Evolutionary conservation across 2,329 filamentous ascomycete species (phyloP).

Genomic region (Didymella pinodella): DNA sequence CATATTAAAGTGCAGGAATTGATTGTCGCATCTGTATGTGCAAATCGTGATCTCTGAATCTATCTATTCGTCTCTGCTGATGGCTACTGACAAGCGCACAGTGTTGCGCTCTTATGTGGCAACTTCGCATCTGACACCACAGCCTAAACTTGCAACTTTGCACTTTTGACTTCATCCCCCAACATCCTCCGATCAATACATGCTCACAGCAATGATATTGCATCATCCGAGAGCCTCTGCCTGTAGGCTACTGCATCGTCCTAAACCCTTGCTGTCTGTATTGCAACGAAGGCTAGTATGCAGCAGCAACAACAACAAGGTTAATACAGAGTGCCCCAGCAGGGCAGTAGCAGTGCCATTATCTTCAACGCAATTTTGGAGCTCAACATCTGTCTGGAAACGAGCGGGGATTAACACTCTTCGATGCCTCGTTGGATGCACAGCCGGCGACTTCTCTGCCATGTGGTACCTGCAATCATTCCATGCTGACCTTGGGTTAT

Average conservation of each 20-base stretch:
- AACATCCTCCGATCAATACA: too few relatives aligned
- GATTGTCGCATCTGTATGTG: not conserved
- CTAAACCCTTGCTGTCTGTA: not conserved
- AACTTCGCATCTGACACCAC: not conserved
- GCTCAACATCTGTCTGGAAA: conserved; percentile 54
- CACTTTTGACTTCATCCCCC: not conserved
- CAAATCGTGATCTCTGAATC: too few relatives aligned
- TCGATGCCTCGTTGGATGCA: conserved; percentile 64
- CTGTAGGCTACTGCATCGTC: not conserved
- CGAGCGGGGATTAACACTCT: conserved; percentile 64
- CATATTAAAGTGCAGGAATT: not conserved
- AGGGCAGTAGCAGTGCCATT: conserved; percentile 7
- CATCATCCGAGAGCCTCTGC: not conserved
- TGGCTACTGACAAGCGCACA: not conserved
- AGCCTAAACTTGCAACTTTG: not conserved
- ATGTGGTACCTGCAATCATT: conserved; percentile 64
- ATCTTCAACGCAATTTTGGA: conserved; percentile 45
- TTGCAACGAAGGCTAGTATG: conserved; percentile 7
- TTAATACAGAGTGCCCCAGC: conserved; percentile 3
- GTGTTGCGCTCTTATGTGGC: conserved; percentile 6
- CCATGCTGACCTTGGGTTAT: conserved; percentile 58
- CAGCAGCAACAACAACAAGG: conserved; percentile 2
- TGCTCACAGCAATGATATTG: not conserved
- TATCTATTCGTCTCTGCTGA: not conserved
- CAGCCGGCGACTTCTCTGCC: conserved; percentile 63